Percentiles rank a stretch among this genome's conserved stretches.
These are phyloP conservation scores for Cordia subcordata DNA, from an alignment of 257 asterid genomes.

Conservation along the genomic window DNA sequence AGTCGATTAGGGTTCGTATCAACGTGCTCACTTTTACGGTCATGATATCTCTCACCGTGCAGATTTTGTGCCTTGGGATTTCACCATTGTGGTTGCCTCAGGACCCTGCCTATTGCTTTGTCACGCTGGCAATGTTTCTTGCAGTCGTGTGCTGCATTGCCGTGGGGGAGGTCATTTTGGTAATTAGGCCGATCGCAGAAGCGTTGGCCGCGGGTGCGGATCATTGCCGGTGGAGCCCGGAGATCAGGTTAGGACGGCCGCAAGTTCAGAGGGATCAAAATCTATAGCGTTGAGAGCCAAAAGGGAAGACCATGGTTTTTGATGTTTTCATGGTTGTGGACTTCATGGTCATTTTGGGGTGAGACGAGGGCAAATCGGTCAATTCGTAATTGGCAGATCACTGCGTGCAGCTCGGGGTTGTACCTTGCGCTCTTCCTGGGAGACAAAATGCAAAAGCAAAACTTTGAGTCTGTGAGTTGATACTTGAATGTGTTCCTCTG, in stretches of 20 bases:
- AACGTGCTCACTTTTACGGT: constrained; percentile 44
- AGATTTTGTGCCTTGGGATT: constrained; percentile 44
- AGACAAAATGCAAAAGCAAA: too few relatives aligned
- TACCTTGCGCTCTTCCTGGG: neutral
- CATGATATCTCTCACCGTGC: constrained; percentile 57
- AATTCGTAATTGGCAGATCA: neutral
- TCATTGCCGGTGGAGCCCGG: constrained; percentile 9
- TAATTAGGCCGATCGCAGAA: constrained; percentile 59
- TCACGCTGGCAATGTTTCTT: constrained; percentile 41
- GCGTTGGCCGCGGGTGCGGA: constrained; percentile 47
- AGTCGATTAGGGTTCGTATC: constrained; percentile 51
- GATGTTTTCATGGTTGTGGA: neutral
- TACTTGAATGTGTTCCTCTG: neutral
- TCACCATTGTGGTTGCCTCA: constrained; percentile 54
- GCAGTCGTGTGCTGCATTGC: constrained; percentile 41
- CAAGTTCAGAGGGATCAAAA: constrained; percentile 2
- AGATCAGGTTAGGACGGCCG: constrained; percentile 11
- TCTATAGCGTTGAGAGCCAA: constrained; percentile 3
- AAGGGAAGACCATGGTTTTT: constrained; percentile 8
- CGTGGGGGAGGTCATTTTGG: constrained; percentile 54
- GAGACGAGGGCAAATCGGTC: neutral
- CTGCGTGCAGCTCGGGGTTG: constrained; percentile 1
- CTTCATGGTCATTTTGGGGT: constrained; percentile 4
- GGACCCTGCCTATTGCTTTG: constrained; percentile 25
- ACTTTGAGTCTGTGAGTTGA: neutral